Conservation (phyloP, 345 rosid genomes). For the Hibiscus syriacus region DNA sequence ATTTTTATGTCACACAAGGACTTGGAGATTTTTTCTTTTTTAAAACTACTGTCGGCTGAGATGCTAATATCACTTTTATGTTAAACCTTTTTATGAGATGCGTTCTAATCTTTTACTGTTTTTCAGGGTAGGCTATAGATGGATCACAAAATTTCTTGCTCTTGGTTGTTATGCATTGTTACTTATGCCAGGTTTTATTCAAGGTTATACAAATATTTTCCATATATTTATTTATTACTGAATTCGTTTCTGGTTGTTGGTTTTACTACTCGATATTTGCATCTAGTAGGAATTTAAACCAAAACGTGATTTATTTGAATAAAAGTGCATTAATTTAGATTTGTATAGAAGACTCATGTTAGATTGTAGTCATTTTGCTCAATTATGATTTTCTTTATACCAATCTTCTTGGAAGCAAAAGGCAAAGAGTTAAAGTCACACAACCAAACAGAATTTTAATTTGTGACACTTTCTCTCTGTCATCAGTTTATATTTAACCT, state of each 20-base stretch:
- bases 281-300: neutral
- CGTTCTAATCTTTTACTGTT: no score
- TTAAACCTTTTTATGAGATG: slow-evolving; percentile 7
- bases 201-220: slow-evolving; percentile 37
- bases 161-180: no score
- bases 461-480: no score
- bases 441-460: no score
- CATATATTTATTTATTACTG: neutral
- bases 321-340: neutral
- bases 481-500: neutral
- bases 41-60: neutral
- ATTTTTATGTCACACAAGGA: neutral
- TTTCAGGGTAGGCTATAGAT: no score
- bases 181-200: slow-evolving; percentile 97
- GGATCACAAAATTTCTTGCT: no score
- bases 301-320: neutral
- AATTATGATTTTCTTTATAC: neutral
- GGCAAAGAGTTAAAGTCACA: no score
- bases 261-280: slow-evolving; percentile 3
- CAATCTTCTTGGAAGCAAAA: neutral
- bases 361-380: neutral
- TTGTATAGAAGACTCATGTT: neutral
- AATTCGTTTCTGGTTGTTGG: neutral
- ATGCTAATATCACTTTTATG: neutral
- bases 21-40: neutral